These are phyloP conservation scores for Zopfia rhizophila DNA, from an alignment of 2,329 filamentous ascomycete species.

Conservation along the genomic window DNA sequence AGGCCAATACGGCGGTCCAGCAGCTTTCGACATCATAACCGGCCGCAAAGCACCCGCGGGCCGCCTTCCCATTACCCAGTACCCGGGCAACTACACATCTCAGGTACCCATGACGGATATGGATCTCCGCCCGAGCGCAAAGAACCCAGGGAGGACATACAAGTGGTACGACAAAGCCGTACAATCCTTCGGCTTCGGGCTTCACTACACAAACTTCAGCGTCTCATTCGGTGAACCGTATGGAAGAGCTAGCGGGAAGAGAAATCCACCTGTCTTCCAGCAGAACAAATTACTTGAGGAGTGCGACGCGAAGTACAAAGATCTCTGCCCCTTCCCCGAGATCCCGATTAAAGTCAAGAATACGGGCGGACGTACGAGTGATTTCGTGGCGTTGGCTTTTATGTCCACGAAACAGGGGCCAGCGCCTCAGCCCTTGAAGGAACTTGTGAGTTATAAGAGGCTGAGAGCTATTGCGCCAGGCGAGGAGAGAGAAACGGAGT, in stretches of 20 bases:
- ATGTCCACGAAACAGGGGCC: slow-evolving; percentile 61
- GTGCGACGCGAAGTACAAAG: slow-evolving; percentile 54
- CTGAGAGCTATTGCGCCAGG: slow-evolving; percentile 54
- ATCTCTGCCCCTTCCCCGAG: slow-evolving; percentile 55
- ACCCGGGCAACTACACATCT: slow-evolving; percentile 63
- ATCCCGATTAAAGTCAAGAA: slow-evolving; percentile 58
- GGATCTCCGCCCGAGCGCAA: slow-evolving; percentile 60
- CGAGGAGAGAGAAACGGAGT: slow-evolving; percentile 39
- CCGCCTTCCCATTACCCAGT: slow-evolving; percentile 66
- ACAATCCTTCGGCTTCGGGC: slow-evolving; percentile 65
- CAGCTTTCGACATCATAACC: slow-evolving; percentile 65
- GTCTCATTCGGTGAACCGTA: slow-evolving; percentile 29
- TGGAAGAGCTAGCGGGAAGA: slow-evolving; percentile 22
- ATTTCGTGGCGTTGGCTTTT: slow-evolving; percentile 66
- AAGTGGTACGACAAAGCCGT: slow-evolving; percentile 66
- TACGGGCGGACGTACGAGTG: slow-evolving; percentile 58
- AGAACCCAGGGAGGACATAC: slow-evolving; percentile 66
- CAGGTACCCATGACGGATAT: slow-evolving; percentile 67
- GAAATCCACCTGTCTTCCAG: slow-evolving; percentile 11
- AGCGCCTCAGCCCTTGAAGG: slow-evolving; percentile 64
- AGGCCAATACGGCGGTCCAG: slow-evolving; percentile 68
- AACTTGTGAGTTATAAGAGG: slow-evolving; percentile 62
- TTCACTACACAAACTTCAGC: slow-evolving; percentile 69
- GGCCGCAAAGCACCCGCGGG: slow-evolving; percentile 65
- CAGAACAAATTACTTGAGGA: slow-evolving; percentile 50